Evolutionary conservation across 2,329 filamentous ascomycete genomes (phyloP).

Genomic region (Alternaria viburni): DNA sequence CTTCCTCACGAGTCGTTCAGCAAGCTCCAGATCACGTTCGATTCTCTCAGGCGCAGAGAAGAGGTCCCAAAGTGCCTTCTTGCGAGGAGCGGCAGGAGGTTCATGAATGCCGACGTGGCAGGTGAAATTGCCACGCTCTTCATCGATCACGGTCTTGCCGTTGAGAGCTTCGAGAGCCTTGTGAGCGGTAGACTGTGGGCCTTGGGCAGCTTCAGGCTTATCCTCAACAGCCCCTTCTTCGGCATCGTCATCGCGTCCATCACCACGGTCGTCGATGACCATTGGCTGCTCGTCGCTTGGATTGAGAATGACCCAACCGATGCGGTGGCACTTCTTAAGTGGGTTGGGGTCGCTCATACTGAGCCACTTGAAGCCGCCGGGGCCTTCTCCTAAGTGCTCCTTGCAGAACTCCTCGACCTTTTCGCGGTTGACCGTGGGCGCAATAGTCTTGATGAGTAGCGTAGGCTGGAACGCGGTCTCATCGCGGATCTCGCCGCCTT

Average conservation of each 20-base stretch:
- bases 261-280: slow-evolving; percentile 69
- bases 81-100: slow-evolving; percentile 81
- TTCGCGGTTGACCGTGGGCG: slow-evolving; percentile 89
- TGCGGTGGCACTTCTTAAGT: slow-evolving; percentile 94
- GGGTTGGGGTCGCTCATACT: slow-evolving; percentile 97
- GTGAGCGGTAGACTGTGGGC: slow-evolving; percentile 68
- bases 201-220: slow-evolving; percentile 52
- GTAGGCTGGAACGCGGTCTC: slow-evolving; percentile 89
- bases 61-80: slow-evolving; percentile 96
- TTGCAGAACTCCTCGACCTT: slow-evolving; percentile 95
- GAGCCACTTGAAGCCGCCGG: slow-evolving; percentile 93
- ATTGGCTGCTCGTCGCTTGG: slow-evolving; percentile 71
- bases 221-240: slow-evolving; percentile 65
- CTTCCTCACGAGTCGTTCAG: slow-evolving; percentile 80
- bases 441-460: slow-evolving; percentile 95
- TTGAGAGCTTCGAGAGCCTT: slow-evolving; percentile 94
- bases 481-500: slow-evolving; percentile 85
- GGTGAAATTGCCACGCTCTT: slow-evolving; percentile 91
- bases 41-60: slow-evolving; percentile 95
- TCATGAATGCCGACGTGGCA: slow-evolving; percentile 97
- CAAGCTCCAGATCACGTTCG: slow-evolving; percentile 84
- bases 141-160: slow-evolving; percentile 95
- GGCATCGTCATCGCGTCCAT: slow-evolving; percentile 72
- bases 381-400: slow-evolving; percentile 87
- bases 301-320: slow-evolving; percentile 98